Evolutionary conservation across 2,329 filamentous ascomycete genomes (phyloP), one percentile per base, ranked within the genome.

Genomic region (Paraconiothyrium sp.): DNA sequence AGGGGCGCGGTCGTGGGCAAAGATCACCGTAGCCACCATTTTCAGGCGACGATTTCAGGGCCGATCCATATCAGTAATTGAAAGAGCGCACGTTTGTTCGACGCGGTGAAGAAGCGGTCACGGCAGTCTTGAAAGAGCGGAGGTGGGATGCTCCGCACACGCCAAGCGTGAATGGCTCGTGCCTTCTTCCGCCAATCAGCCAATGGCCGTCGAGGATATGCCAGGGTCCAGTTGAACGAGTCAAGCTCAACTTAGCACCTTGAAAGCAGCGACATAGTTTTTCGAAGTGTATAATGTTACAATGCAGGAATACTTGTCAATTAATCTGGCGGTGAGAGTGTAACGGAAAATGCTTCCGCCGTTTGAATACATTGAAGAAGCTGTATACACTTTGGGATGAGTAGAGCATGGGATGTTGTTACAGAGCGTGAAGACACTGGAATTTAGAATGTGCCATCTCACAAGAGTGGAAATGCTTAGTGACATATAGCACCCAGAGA

Each of bases 11-110:
- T 65, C 60, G 61, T 62, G 54, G 35, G 44, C 14, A 47, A 52
- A 59, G 58, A 63, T 61, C 63, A 61, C 47, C 54, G 54, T 60
- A 63, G 59, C 69, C 67, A 72, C 69, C 74, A 74, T 74, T 51
- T 61, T 67, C 39, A 58, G 65, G 65, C 48, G 60, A 22, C 22
- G 37, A 57, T 11, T 46, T 72, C 64, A 76, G 59, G 62, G 66
- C 47, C 61, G 47, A 37, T 57, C 50, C 73, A 75, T 75, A 52
- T 35, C 55, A 50, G 49, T 51, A 44, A 39, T 27, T 30, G 27
- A 46, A 14, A 22, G 43, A 34, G 52, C 39, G 27, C 22, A 20
- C 32, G 24, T 54, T 50, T 54, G 60, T 35, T 60, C 46, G 54
- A 58, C 46, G 62, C 54, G 54, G 60, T 60, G 57, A 20, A 54